Evolutionary conservation across 306 rosid species (phyloP), one percentile per base, ranked within the genome.

Genomic region (Lathyrus aphaca): DNA sequence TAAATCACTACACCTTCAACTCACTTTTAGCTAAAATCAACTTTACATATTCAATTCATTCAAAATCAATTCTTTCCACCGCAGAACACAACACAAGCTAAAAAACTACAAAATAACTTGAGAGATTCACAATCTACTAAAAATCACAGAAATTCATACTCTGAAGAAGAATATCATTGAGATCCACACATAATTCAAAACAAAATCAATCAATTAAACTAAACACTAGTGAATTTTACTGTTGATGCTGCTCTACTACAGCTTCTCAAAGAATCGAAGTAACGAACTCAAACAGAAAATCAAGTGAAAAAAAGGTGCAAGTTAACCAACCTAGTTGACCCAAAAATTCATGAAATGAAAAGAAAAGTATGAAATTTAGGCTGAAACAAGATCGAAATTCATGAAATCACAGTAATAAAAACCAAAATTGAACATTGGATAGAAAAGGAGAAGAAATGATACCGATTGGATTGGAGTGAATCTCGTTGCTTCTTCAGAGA

Each of bases 381-480:
- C 11, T 39, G 38, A 29, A 38, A 37, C 63, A 9, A 16, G 5
- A 46, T 64, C 29, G 48, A 64, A 76, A 76, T 44, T 67, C 55
- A 76, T 5, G 29, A 12, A 60, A 67, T 44, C 39, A 18, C 14
- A 66, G 42, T 18, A 71, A 37, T 23, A 38, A 44, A 66, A 42
- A 51, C 17, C 25, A 61, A 19, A 12, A 32, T 15, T 17, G 7
- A 39, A 4, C 2, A 14, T 30, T 11, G 30, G 25, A 64, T 17
- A 55, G 17, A 23, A 40, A 65, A 29, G 42, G 74, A 66, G 59
- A 75, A 62, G 69, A 64, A 37, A 30, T 32, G 73, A 81, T 11
- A 85, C 90, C 84, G 6, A 29, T 56, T 27, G 39, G 17, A 56
- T 56, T 14, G 63, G 18, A 56, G 39, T 35, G 63, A 21, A 29